These are phyloP conservation scores for Neurospora tetraspora DNA, from an alignment of 495 filamentous ascomycete genomes.

Conservation along the genomic window DNA sequence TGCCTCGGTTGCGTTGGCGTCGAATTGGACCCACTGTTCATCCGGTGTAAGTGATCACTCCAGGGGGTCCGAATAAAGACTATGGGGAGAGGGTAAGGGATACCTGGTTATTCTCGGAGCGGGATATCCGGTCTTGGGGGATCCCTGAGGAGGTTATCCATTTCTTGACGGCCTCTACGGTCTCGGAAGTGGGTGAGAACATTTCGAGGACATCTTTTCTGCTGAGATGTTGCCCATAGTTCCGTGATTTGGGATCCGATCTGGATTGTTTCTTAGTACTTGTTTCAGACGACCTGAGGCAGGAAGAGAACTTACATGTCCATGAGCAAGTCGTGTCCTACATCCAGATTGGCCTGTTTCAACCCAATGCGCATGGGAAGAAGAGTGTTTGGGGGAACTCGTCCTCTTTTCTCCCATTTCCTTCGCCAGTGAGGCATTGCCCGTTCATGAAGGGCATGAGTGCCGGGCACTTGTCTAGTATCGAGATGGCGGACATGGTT, in stretches of 20 bases:
- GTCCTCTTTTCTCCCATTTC: constrained; percentile 12
- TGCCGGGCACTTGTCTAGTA: constrained; percentile 9
- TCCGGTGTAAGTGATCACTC: constrained; percentile 1
- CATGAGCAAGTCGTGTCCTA: constrained; percentile 22
- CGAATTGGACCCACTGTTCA: constrained; percentile 39
- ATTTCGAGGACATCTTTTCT: constrained; percentile 39
- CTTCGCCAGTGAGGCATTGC: constrained; percentile 18
- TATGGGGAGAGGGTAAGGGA: neutral
- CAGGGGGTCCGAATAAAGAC: neutral
- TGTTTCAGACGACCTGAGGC: constrained; percentile 26
- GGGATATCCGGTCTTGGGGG: constrained; percentile 13
- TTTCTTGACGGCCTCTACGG: constrained; percentile 31
- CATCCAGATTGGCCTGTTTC: constrained; percentile 20
- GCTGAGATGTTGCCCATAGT: constrained; percentile 46
- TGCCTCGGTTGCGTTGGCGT: constrained; percentile 41
- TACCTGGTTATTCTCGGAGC: constrained; percentile 21
- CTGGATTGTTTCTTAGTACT: constrained; percentile 67
- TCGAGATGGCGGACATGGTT: neutral
- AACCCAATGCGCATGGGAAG: constrained; percentile 26
- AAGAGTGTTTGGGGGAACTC: constrained; percentile 6
- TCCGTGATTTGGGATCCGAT: constrained; percentile 55
- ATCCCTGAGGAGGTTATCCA: constrained; percentile 47
- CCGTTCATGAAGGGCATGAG: constrained; percentile 27
- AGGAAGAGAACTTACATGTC: constrained; percentile 15
- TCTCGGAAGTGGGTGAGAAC: constrained; percentile 36